Conservation (phyloP, 2,329 filamentous ascomycete species). For the Stromatinia cepivora region DNA sequence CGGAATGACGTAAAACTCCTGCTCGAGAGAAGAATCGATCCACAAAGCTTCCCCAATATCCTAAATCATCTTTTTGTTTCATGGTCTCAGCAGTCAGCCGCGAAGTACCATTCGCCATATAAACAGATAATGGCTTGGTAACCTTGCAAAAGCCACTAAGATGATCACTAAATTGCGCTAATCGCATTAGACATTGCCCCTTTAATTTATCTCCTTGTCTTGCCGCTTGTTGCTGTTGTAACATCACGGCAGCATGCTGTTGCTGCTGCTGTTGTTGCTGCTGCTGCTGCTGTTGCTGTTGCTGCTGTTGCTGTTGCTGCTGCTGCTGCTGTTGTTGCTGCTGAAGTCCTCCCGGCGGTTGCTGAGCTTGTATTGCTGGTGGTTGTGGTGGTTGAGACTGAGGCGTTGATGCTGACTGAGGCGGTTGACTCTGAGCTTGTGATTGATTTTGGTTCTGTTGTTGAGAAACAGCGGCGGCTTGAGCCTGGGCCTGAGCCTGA, state of each 20-base stretch:
- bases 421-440: slow-evolving; percentile 46
- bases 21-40: slow-evolving; percentile 75
- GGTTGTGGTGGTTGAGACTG: slow-evolving; percentile 44
- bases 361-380: slow-evolving; percentile 43
- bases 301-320: slow-evolving; percentile 34
- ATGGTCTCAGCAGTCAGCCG: slow-evolving; percentile 46
- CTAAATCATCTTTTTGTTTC: slow-evolving; percentile 65
- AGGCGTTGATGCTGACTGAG: slow-evolving; percentile 45
- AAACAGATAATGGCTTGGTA: slow-evolving; percentile 35
- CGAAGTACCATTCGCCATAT: slow-evolving; percentile 32
- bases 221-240: slow-evolving; percentile 42
- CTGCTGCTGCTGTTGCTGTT: slow-evolving; percentile 29
- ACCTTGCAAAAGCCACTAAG: slow-evolving; percentile 58
- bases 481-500: slow-evolving; percentile 34
- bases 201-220: slow-evolving; percentile 46
- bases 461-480: slow-evolving; percentile 45
- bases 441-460: slow-evolving; percentile 52
- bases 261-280: slow-evolving; percentile 36
- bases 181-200: slow-evolving; percentile 57
- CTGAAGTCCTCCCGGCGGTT: slow-evolving; percentile 45
- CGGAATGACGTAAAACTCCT: slow-evolving; percentile 73
- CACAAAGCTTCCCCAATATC: slow-evolving; percentile 80
- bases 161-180: slow-evolving; percentile 64
- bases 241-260: slow-evolving; percentile 30
- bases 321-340: slow-evolving; percentile 37